Evolutionary conservation across 495 filamentous ascomycete genomes (phyloP).

Genomic region (Annulohypoxylon moriforme): DNA sequence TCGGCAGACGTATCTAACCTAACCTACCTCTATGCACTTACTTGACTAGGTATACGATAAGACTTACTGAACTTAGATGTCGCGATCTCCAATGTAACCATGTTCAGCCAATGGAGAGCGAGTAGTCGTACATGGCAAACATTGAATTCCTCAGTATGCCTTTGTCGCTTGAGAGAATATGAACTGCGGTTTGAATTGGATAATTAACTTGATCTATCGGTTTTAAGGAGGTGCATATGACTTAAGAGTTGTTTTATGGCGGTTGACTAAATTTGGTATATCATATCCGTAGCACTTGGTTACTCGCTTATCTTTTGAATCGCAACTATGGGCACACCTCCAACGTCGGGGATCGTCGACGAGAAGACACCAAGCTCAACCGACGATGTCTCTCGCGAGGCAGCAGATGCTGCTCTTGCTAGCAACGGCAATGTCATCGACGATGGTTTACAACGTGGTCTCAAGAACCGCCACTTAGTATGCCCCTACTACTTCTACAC

Average conservation of each 20-base stretch:
- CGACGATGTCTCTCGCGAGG: slow-evolving; percentile 8
- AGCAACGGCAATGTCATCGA: slow-evolving; percentile 46
- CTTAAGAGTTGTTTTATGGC: background rate
- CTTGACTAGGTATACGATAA: slow-evolving; percentile 10
- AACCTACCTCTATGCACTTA: background rate
- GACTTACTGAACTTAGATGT: slow-evolving; percentile 31
- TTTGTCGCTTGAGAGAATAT: background rate
- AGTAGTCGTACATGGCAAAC: background rate
- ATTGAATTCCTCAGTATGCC: background rate
- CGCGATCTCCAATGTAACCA: slow-evolving; percentile 23
- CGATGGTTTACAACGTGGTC: slow-evolving; percentile 47
- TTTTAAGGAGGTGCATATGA: background rate
- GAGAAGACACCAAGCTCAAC: slow-evolving; percentile 25
- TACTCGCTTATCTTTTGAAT: background rate
- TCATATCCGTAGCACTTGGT: background rate
- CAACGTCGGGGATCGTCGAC: slow-evolving; percentile 1
- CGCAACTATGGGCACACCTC: slow-evolving; percentile 5
- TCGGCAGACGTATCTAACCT: background rate
- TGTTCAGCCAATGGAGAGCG: slow-evolving; percentile 25
- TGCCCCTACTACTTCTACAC: background rate
- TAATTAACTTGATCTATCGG: background rate
- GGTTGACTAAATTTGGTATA: background rate
- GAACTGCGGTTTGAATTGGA: background rate
- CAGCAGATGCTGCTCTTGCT: slow-evolving; percentile 19
- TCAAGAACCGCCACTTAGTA: slow-evolving; percentile 48